Evolutionary conservation across 371 early-diverging fungal genomes (phyloP), one percentile per base, ranked within the genome.

Genomic region (Mucor velutinosus): DNA sequence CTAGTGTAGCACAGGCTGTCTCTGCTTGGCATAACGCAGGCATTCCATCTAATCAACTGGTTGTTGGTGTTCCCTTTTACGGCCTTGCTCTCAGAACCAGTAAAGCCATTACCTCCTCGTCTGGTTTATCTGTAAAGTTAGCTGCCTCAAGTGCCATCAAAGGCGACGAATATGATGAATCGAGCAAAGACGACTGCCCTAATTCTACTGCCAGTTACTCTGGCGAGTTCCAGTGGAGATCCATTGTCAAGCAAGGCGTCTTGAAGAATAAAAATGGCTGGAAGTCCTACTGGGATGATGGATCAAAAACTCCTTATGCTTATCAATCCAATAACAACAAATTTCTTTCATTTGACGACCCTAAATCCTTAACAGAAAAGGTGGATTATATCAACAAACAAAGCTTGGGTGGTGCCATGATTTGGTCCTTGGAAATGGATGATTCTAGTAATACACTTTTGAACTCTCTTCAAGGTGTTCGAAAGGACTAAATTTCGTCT

Each of bases 221-320:
- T 45, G 90, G 90, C 7, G 75, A 81, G 7, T 89, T 88, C 87
- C 81, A 85, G 60, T 92, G 83, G 79, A 77, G 82, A 65, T 85
- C 89, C 60, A 62, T 93, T 66, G 79, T 87, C 12, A 79, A 79
- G 14, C 80, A 86, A 70, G 86, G 90, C 11, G 64, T 92, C 4
- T 62, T 87, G 41, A 78, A 81, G 2, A 64, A 71, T 62, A 29
- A 65, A 23, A 75, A 75, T 39, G 77, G 80, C 12, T 92, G 92
- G 92, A 70, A 86, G 17, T 78, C 85, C 8, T 70, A 80, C 58
- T 90, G 86, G 83, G 92, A 92, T 47, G 67, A 77, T 0, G 76
- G 63, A 12, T 81, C 87, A 1, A 66, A 74, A 27, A 90, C 91
- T 4, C 90, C 90, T 72, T 90, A 86, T 80, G 77, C 89, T 49